Evolutionary conservation across 2,329 filamentous ascomycete genomes (phyloP).

Genomic region (Fusarium sp.): DNA sequence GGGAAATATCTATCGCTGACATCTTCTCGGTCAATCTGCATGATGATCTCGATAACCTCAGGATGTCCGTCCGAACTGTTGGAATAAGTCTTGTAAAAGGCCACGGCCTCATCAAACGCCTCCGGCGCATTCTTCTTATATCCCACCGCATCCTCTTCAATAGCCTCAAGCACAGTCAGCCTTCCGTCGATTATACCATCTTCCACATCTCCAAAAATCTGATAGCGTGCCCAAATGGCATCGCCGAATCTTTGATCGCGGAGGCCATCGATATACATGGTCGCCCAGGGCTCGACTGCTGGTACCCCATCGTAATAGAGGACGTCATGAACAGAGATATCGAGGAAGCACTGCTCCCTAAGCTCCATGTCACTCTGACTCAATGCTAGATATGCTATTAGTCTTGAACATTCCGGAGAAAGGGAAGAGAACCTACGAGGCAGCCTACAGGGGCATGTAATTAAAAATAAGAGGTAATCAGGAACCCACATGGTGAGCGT

Average conservation of each 20-base stretch:
- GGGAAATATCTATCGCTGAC: not conserved
- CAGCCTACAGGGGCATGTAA: not conserved
- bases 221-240: slow-evolving; percentile 9
- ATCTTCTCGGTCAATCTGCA: not conserved
- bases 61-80: not conserved
- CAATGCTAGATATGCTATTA: not conserved
- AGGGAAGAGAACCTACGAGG: not conserved
- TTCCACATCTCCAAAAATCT: not conserved
- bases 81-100: not conserved
- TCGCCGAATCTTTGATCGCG: slow-evolving; percentile 1
- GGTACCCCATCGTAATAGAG: slow-evolving; percentile 43
- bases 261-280: slow-evolving; percentile 5
- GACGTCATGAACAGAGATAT: not conserved
- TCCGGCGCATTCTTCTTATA: slow-evolving; percentile 2
- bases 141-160: slow-evolving; percentile 27
- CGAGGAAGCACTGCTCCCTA: slow-evolving; percentile 9
- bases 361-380: not conserved
- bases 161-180: slow-evolving; percentile 1
- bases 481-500: not conserved
- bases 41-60: slow-evolving; percentile 11
- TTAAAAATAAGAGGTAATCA: not conserved
- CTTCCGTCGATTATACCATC: not conserved
- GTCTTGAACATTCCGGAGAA: not conserved
- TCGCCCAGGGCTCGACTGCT: slow-evolving; percentile 42
- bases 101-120: not conserved